Conservation (phyloP, 768 basidiomycete genomes). For the Phlebiopsis flavidoalba region DNA sequence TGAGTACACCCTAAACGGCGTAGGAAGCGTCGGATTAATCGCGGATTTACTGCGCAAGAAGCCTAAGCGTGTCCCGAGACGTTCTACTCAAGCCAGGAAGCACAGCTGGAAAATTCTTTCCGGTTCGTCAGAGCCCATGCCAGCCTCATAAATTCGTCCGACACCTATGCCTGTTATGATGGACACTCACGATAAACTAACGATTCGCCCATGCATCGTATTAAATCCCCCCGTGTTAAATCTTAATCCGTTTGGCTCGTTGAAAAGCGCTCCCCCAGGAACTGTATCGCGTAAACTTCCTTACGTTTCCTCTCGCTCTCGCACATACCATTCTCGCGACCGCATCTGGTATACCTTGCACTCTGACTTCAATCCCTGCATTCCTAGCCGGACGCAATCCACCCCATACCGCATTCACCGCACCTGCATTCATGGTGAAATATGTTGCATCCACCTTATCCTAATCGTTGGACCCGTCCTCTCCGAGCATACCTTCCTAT, state of each 20-base stretch:
- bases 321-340: background rate
- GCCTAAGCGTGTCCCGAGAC: slow-evolving; percentile 15
- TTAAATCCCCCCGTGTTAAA: background rate
- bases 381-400: background rate
- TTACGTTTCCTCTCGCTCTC: background rate
- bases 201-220: background rate
- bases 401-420: background rate
- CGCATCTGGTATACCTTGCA: background rate
- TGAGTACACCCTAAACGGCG: slow-evolving; percentile 68
- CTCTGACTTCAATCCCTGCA: background rate
- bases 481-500: no score
- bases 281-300: slow-evolving; percentile 1
- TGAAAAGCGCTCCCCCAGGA: background rate
- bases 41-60: slow-evolving; percentile 60
- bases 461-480: no score
- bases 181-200: background rate
- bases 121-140: background rate
- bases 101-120: background rate
- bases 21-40: slow-evolving; percentile 76
- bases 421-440: background rate
- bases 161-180: slow-evolving; percentile 4
- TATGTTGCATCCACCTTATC: no score
- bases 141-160: background rate
- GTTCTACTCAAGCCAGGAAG: background rate
- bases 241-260: background rate